A percentile compares a stretch with the other conserved stretches of the same genome.
Evolutionary conservation across 306 rosid genomes (phyloP).

Genomic region (Vachellia pachyceras): DNA sequence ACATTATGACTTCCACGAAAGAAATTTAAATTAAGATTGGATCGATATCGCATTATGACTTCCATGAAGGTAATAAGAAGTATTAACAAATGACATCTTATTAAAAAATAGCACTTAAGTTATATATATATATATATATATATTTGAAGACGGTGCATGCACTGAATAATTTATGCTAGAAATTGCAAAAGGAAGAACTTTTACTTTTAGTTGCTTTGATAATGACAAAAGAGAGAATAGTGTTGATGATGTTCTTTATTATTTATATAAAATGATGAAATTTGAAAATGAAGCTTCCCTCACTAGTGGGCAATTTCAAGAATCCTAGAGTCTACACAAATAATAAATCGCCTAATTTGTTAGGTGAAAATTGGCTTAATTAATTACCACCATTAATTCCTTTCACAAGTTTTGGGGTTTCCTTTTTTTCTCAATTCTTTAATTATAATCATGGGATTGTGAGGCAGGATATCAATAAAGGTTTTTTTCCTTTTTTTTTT

Average conservation of each 20-base stretch:
- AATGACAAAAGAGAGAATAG: neutral
- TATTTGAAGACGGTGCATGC: neutral
- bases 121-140: no score
- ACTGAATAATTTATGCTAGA: neutral
- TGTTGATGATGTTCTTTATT: neutral
- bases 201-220: neutral
- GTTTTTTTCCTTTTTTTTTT: no score
- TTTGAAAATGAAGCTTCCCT: neutral
- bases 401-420: neutral
- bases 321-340: no score
- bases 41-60: neutral
- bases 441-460: constrained; percentile 4
- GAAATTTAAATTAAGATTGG: neutral
- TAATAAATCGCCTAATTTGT: constrained; percentile 1
- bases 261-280: neutral
- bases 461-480: neutral
- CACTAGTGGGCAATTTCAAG: neutral
- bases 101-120: no score
- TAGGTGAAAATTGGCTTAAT: neutral
- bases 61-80: neutral
- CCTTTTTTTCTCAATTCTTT: neutral
- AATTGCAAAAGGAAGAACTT: neutral
- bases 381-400: neutral
- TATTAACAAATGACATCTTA: no score
- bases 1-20: neutral